Evolutionary conservation across 768 basidiomycete species (phyloP).

Genomic region (Hemileccinum rubropunctum): DNA sequence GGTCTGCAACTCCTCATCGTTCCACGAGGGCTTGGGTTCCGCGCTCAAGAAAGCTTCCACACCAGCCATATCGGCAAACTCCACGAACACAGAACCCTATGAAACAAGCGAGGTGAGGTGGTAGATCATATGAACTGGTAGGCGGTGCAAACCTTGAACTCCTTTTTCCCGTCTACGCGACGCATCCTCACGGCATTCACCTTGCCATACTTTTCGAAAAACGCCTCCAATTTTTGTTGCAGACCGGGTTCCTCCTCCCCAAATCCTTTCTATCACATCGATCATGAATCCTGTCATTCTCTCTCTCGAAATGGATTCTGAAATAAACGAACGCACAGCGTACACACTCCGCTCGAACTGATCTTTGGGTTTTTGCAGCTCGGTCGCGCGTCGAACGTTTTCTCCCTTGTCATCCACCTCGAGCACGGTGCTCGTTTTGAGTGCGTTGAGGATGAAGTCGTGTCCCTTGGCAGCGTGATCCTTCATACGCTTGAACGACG

Average conservation of each 20-base stretch:
- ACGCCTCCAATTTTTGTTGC: conserved; percentile 74
- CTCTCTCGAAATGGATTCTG: not conserved
- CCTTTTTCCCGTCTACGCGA: conserved; percentile 70
- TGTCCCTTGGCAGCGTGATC: conserved; percentile 59
- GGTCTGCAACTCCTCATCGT: conserved; percentile 69
- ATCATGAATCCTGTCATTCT: not conserved
- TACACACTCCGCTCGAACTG: conserved; percentile 85
- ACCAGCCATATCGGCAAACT: conserved; percentile 71
- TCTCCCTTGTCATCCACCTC: conserved; percentile 73
- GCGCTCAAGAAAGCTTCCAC: conserved; percentile 75
- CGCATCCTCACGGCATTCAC: conserved; percentile 88
- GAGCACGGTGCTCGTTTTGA: conserved; percentile 53
- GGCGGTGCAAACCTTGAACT: conserved; percentile 70
- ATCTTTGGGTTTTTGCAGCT: conserved; percentile 73
- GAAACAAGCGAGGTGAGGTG: not conserved
- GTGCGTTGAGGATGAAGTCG: conserved; percentile 68
- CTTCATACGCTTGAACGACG: conserved; percentile 95
- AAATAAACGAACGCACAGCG: conserved; percentile 58
- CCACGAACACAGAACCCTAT: conserved; percentile 90
- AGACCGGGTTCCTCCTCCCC: conserved; percentile 60
- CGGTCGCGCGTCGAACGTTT: conserved; percentile 72
- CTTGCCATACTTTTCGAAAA: conserved; percentile 73
- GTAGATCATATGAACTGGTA: not conserved
- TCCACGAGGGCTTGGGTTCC: conserved; percentile 79
- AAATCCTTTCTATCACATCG: conserved; percentile 75